Percentiles rank a stretch among this genome's conserved stretches.
phyloP scores from a whole-genome alignment of 805 yeast species.

The Kockiozyma suomiensis region DNA sequence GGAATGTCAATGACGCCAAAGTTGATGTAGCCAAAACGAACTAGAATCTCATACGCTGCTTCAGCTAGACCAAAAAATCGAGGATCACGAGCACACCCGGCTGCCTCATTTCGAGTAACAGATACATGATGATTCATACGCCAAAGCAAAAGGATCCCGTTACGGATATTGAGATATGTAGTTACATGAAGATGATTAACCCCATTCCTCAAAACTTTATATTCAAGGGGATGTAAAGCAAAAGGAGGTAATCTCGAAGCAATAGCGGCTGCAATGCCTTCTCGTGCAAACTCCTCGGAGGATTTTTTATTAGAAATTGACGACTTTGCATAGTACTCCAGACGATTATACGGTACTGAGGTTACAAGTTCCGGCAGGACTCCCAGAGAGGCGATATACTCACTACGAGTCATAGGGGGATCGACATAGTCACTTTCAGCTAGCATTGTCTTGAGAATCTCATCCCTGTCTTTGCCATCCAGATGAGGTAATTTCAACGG shows the following conservation, averaged over 20 bases:
- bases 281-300: slow-evolving; percentile 26
- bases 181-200: slow-evolving; percentile 46
- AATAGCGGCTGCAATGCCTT: slow-evolving; percentile 44
- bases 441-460: slow-evolving; percentile 25
- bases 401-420: slow-evolving; percentile 33
- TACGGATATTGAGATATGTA: slow-evolving; percentile 48
- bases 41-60: slow-evolving; percentile 48
- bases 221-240: slow-evolving; percentile 44
- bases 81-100: slow-evolving; percentile 47
- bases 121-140: slow-evolving; percentile 47
- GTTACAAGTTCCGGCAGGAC: slow-evolving; percentile 31
- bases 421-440: slow-evolving; percentile 33
- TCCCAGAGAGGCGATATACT: slow-evolving; percentile 30
- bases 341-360: slow-evolving; percentile 35
- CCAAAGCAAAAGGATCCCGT: slow-evolving; percentile 49
- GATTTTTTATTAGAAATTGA: slow-evolving; percentile 46
- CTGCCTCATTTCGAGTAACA: slow-evolving; percentile 49
- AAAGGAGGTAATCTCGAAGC: slow-evolving; percentile 47
- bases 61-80: slow-evolving; percentile 47
- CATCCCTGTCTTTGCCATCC: slow-evolving; percentile 20
- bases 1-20: slow-evolving; percentile 46
- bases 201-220: slow-evolving; percentile 41
- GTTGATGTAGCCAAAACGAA: slow-evolving; percentile 48
- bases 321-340: slow-evolving; percentile 44
- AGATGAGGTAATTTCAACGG: slow-evolving; percentile 16